Evolutionary conservation across 352 stramenopile genomes (phyloP), one percentile per base, ranked within the genome.

Genomic region (Phytophthora hibernalis): DNA sequence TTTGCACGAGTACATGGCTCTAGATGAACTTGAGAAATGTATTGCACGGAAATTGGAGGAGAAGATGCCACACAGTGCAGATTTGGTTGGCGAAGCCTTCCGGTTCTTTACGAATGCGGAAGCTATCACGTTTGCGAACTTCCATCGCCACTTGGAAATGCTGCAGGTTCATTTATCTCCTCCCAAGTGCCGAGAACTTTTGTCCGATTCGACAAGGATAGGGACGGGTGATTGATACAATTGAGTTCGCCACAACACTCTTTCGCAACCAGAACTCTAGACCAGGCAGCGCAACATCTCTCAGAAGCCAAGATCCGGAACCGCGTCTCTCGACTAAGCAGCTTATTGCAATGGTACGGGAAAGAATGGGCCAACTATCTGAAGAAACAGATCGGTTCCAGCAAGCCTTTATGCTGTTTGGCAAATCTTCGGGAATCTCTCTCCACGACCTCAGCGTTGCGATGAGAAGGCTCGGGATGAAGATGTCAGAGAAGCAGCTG

Each of bases 381-480:
- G 89, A 91, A 45, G 83, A 87, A 54, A 84, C 80, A 5, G 86
- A 92, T 38, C 81, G 78, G 8, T 92, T 94, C 21, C 84, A 87
- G 21, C 86, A 93, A 70, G 82, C 84, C 26, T 87, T 90, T 26
- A 83, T 79, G 52, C 80, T 94, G 15, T 93, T 94, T 40, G 61
- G 64, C 20, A 94, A 94, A 47, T 74, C 79, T 33, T 73, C 70
- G 0, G 86, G 80, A 11, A 93, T 94, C 52, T 83, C 78, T 0
- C 65, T 45, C 4, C 52, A 56, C 16, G 86, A 93, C 20, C 82
- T 94, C 53, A 83, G 79, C 30, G 31, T 40, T 43, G 82, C 81
- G 1, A 76, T 93, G 69, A 51, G 67, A 37, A 89, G 70, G 28
- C 68, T 94, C 0, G 77, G 86, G 0, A 54, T 94, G 11, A 84